Evolutionary conservation across 2,329 filamentous ascomycete species (phyloP), one percentile per base, ranked within the genome.

Genomic region (Aspergillus uvarum): DNA sequence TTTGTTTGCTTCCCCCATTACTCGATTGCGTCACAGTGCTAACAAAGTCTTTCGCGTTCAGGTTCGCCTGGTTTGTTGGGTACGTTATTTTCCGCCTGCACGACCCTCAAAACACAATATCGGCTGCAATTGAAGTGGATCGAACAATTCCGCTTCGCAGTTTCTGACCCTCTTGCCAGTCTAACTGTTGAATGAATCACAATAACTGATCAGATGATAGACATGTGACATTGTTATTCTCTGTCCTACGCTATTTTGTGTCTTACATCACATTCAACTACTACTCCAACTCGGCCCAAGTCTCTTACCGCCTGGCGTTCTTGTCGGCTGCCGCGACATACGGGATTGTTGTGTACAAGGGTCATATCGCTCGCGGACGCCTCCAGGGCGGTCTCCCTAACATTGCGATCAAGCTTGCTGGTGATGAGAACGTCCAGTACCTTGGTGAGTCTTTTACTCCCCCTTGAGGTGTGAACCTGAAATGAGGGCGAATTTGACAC

Each of bases 271-370:
- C 89, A 72, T 90, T 98, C 83, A 96, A 96, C 83, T 92, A 87
- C 77, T 89, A 89, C 75, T 88, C 87, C 59, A 80, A 85, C 74
- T 87, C 87, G 82, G 93, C 94, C 51, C 83, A 86, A 67, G 88
- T 95, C 77, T 89, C 89, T 59, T 99, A 99, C 82, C 93, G 95
- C 71, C 86, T 89, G 57, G 91, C 93, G 59, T 99, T 99, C 76
- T 68, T 97, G 68, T 89, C 93, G 2, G 95, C 95, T 5, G 92
- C 92, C 51, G 86, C 87, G 53, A 98, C 95, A 11, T 99, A 99
- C 78, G 94, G 95, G 67, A 98, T 99, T 67, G 95, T 99, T 53
- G 94, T 99, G 63, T 98, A 96, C 85, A 99, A 99, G 86, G 93
- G 92, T 60, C 91, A 93, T 82, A 88, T 93, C 67, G 91, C 93